Evolutionary conservation across 129 eudicot species (phyloP).

Genomic region (Oenanthe sinensis): DNA sequence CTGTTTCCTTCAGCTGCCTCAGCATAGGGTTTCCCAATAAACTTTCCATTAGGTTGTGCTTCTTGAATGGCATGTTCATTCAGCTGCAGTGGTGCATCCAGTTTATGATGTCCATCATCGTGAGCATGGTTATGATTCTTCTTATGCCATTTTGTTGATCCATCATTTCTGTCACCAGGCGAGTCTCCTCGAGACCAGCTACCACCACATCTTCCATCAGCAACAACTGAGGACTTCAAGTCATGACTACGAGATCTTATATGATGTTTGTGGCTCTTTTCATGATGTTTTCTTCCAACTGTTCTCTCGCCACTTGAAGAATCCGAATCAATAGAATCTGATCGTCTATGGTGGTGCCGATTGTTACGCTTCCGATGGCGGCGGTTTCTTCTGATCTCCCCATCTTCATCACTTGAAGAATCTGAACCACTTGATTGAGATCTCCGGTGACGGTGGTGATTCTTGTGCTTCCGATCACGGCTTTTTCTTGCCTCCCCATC

Average conservation of each 20-base stretch:
- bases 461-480: conserved; percentile 32
- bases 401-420: conserved; percentile 40
- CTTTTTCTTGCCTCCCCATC: conserved; percentile 26
- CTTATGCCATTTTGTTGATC: not conserved
- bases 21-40: conserved; percentile 8
- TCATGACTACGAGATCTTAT: conserved; percentile 37
- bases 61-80: conserved; percentile 2
- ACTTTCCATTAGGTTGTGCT: conserved; percentile 22
- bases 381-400: conserved; percentile 21
- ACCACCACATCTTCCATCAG: not conserved
- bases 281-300: conserved; percentile 22
- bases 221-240: conserved; percentile 30
- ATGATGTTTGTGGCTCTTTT: conserved; percentile 45
- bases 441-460: conserved; percentile 8
- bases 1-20: conserved; percentile 10
- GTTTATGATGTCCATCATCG: conserved; percentile 1
- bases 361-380: conserved; percentile 1
- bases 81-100: conserved; percentile 15
- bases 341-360: conserved; percentile 17
- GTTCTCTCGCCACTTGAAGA: conserved; percentile 38
- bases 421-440: conserved; percentile 29
- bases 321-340: conserved; percentile 32
- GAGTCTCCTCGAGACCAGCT: not conserved
- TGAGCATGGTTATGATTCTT: conserved; percentile 2
- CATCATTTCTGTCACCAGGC: not conserved